Base-by-base conservation (phyloP, 1,284 basidiomycete species). In the Cutaneotrichosporon daszewskae region DNA sequence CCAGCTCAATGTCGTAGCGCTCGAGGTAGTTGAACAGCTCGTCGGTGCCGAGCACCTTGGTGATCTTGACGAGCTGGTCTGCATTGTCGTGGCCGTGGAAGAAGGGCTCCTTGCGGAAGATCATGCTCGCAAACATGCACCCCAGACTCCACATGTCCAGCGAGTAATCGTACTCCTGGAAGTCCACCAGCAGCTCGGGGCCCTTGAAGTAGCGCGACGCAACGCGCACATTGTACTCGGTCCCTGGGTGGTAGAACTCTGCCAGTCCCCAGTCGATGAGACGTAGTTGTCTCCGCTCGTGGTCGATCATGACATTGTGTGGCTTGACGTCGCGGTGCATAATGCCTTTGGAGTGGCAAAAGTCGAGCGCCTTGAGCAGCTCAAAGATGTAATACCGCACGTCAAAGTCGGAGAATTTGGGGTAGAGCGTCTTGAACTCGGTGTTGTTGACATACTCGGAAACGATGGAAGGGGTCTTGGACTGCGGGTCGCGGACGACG, bases 241-340 rank as follows among this genome's bases (percentile, higher is more conserved):
- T 95, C 66, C 85, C 88, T 12, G 94, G 92, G 62, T 96, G 92
- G 70, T 97, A 98, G 72, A 97, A 98, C 72, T 98, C 94, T 39
- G 94, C 94, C 58, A 98, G 76, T 64, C 94, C 94, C 94, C 94
- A 98, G 75, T 98, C 94, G 68, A 98, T 98, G 45, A 98, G 76
- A 27, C 94, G 85, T 44, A 96, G 88, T 77, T 92, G 91, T 65
- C 88, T 83, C 69, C 86, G 85, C 63, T 96, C 89, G 65, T 97
- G 92, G 72, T 98, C 95, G 70, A 98, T 97, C 91, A 98, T 97
- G 47, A 98, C 92, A 69, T 98, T 98, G 74, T 96, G 91, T 5
- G 95, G 94, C 70, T 98, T 98, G 54, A 98, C 94, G 68, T 98
- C 95, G 53, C 95, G 81, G 68, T 98, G 95, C 91, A 97, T 98